phyloP scores from a whole-genome alignment of 2,329 filamentous ascomycete species.

The Penicillium griseofulvum region DNA sequence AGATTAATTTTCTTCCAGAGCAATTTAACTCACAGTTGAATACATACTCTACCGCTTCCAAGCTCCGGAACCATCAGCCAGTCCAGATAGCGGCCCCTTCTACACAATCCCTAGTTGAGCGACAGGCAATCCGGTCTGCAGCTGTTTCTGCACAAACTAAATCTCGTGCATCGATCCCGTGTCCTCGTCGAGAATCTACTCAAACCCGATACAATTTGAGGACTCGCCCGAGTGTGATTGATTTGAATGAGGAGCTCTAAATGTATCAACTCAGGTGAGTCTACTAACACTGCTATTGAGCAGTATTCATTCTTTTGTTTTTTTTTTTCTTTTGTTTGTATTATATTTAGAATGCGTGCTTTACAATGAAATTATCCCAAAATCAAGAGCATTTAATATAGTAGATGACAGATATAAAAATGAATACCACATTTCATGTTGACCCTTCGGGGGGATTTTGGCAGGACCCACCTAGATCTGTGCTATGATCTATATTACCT shows the following conservation, averaged over 20 bases:
- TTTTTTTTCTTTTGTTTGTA: background rate
- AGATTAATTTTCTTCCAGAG: background rate
- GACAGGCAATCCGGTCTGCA: background rate
- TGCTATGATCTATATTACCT: too few relatives aligned
- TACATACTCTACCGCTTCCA: background rate
- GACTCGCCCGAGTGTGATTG: background rate
- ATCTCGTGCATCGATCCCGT: background rate
- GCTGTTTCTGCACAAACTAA: background rate
- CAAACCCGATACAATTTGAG: background rate
- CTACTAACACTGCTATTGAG: background rate
- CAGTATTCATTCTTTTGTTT: background rate
- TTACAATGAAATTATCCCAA: background rate
- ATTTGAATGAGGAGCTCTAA: background rate
- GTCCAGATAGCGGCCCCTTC: background rate
- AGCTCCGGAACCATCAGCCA: background rate
- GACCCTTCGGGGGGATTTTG: too few relatives aligned
- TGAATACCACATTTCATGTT: too few relatives aligned
- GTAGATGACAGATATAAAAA: background rate
- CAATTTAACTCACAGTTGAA: background rate
- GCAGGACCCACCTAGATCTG: too few relatives aligned
- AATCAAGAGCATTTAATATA: background rate
- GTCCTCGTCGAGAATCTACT: background rate
- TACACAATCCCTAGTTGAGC: background rate
- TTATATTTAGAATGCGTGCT: background rate
- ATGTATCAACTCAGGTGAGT: background rate